Evolutionary conservation across 257 asterid species (phyloP), one percentile per base, ranked within the genome.

Genomic region (Eustoma russellianum): DNA sequence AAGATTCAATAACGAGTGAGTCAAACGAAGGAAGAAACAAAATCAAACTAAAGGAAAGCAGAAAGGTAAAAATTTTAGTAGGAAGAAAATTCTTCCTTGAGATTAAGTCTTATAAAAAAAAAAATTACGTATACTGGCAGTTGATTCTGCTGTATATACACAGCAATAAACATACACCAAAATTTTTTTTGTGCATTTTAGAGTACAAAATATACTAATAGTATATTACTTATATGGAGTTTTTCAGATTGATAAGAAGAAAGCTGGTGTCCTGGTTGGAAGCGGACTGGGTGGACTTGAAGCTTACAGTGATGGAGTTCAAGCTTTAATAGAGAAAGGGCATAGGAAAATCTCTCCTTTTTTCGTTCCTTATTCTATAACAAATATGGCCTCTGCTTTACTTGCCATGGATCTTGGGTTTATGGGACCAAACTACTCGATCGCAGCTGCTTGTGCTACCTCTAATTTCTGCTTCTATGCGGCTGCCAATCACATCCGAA

Each of bases 401-500:
- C 96, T 87, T 56, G 93, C 89, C 2, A 38, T 38, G 3, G 43
- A 38, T 10, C 74, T 83, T 55, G 96, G 89, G 50, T 79, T 83
- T 59, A 81, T 83, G 94, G 96, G 96, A 50, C 94, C 96, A 7
- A 83, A 83, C 68, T 87, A 87, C 68, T 87, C 94, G 0, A 83
- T 83, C 61, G 83, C 96, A 52, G 81, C 96, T 61, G 96, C 94
- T 68, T 87, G 96, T 65, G 96, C 96, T n/a, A 83, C 96, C 54
- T 81, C 93, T 12, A 87, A 83, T 55, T 83, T 83, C 52, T 83
- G 94, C 70, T 83, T 87, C 68, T 74, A 81, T 17, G 94, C 93
- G 7, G 96, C 94, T 65, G 96, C 94, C 2, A 83, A 83, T 72
- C 96, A 83, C 81, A 87, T 87, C 54, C 87, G 93, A 4, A 66